Conservation (phyloP, 2,329 filamentous ascomycete species). For the Fusarium sambucinum region DNA sequence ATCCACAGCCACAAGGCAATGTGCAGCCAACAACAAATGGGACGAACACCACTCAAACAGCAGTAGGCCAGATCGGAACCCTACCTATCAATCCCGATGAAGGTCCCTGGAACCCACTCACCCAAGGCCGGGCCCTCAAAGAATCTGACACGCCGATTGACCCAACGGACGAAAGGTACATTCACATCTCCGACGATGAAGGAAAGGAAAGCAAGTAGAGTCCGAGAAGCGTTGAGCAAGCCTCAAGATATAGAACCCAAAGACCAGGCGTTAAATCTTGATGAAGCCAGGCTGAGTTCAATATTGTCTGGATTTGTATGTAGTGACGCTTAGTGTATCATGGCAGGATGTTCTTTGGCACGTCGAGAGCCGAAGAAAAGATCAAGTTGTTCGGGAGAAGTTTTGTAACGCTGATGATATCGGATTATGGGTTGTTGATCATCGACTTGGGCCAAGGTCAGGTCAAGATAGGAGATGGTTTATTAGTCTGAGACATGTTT, state of each 20-base stretch:
- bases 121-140: not conserved
- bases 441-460: not conserved
- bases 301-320: not conserved
- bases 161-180: not conserved
- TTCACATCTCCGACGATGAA: not conserved
- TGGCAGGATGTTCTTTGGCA: slow-evolving; percentile 10
- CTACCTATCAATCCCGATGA: not conserved
- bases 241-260: not conserved
- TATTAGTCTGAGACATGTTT: slow-evolving; percentile 30
- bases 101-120: not conserved
- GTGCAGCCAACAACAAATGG: not conserved
- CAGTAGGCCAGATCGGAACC: not conserved
- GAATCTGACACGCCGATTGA: not conserved
- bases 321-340: slow-evolving; percentile 7
- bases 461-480: not conserved
- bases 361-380: not conserved
- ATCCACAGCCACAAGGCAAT: not conserved
- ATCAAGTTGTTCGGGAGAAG: not conserved
- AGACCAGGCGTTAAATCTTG: not conserved
- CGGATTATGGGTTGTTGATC: not conserved
- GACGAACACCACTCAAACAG: not conserved
- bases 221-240: not conserved
- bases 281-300: not conserved
- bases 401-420: slow-evolving; percentile 2
- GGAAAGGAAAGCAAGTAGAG: not conserved